Percentiles rank a stretch among this genome's conserved stretches.
Evolutionary conservation across 108 stramenopile genomes (phyloP).

Genomic region (Skeletonema potamos): DNA sequence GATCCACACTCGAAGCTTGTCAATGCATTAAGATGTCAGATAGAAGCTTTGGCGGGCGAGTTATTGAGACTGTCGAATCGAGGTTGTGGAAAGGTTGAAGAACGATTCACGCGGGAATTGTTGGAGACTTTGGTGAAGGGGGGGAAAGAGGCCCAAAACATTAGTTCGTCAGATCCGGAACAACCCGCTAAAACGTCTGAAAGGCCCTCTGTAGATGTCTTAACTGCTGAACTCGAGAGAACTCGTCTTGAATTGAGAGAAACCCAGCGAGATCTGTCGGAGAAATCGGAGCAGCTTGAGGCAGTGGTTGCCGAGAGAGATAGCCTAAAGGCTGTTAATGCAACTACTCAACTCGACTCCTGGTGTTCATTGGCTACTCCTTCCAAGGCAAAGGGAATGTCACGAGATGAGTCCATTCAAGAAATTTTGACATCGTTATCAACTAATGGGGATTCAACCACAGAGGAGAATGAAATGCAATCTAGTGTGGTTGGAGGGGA

Average conservation of each 20-base stretch:
- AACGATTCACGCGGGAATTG: constrained; percentile 41
- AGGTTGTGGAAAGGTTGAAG: constrained; percentile 44
- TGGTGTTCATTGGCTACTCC: constrained; percentile 13
- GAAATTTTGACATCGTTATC: constrained; percentile 36
- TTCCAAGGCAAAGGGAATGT: constrained; percentile 56
- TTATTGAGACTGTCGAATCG: constrained; percentile 46
- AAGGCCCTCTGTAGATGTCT: constrained; percentile 8
- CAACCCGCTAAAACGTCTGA: neutral
- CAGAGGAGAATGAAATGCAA: neutral
- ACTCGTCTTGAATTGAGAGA: constrained; percentile 27
- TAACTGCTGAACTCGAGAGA: constrained; percentile 20
- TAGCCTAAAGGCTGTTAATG: neutral
- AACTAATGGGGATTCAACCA: constrained; percentile 5
- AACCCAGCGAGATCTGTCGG: constrained; percentile 20
- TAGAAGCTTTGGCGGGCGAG: constrained; percentile 57
- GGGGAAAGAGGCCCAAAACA: constrained; percentile 19
- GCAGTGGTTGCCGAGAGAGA: constrained; percentile 28
- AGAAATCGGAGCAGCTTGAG: constrained; percentile 35
- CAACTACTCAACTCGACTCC: constrained; percentile 28
- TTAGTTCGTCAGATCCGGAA: neutral
- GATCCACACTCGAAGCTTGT: constrained; percentile 60
- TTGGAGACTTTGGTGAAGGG: constrained; percentile 49
- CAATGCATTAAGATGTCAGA: constrained; percentile 41
- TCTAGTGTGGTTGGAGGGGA: neutral
- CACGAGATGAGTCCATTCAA: constrained; percentile 29